These are phyloP conservation scores for Rhynchosporium secalis DNA, from an alignment of 2,329 filamentous ascomycete genomes.

Conservation along the genomic window DNA sequence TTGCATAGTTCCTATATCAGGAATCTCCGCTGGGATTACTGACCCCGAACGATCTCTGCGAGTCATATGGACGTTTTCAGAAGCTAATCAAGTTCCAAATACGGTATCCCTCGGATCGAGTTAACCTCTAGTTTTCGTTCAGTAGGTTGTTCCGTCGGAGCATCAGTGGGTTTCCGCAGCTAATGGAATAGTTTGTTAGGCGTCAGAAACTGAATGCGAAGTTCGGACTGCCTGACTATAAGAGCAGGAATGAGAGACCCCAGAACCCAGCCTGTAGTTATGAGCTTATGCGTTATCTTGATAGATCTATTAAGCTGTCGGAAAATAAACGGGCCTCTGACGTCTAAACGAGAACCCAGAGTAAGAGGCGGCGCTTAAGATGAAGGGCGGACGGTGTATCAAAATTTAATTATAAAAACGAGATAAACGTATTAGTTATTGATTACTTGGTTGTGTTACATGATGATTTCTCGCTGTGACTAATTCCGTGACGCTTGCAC, in stretches of 20 bases:
- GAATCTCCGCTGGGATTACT: constrained; percentile 22
- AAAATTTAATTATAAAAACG: not conserved
- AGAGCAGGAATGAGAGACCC: constrained; percentile 2
- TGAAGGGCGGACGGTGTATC: not conserved
- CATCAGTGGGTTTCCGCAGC: constrained; percentile 30
- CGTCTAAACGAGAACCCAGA: constrained; percentile 2
- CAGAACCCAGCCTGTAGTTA: not conserved
- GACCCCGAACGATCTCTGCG: constrained; percentile 26
- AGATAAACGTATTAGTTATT: not conserved
- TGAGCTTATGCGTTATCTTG: constrained; percentile 9
- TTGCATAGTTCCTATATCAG: constrained; percentile 22
- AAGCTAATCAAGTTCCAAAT: constrained; percentile 29
- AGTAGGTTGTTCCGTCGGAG: constrained; percentile 25
- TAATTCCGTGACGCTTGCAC: not conserved
- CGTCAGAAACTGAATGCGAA: constrained; percentile 27
- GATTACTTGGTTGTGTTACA: constrained; percentile 1
- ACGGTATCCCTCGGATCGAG: constrained; percentile 23
- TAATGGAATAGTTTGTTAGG: constrained; percentile 29
- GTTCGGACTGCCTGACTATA: constrained; percentile 28
- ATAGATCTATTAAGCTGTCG: constrained; percentile 3
- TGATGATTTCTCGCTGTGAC: not conserved
- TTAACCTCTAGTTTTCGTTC: constrained; percentile 28
- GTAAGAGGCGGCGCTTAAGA: constrained; percentile 7
- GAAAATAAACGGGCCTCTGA: not conserved
- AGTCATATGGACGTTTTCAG: constrained; percentile 25